A percentile compares a stretch with the other conserved stretches of the same genome.
Conservation (phyloP, 345 rosid genomes). For the Gossypioides kirkii region DNA sequence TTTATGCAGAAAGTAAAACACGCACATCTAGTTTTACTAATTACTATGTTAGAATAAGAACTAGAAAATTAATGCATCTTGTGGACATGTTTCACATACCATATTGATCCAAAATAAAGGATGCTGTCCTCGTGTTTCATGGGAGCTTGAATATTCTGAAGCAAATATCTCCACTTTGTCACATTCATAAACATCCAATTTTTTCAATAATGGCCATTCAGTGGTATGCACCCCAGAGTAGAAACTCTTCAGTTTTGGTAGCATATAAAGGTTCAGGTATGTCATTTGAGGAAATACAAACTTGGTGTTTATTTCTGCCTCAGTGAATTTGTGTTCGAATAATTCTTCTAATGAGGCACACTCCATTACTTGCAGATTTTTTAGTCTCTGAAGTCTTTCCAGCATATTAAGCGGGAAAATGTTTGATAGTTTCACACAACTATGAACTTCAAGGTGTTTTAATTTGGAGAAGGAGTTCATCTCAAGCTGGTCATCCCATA, state of each 20-base stretch:
- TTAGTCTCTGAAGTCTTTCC: slow-evolving; percentile 1
- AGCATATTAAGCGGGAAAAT: background rate
- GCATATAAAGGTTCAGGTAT: background rate
- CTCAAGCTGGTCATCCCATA: background rate
- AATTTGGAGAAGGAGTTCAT: background rate
- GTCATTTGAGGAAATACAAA: slow-evolving; percentile 12
- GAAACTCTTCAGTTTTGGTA: slow-evolving; percentile 12
- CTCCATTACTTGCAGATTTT: background rate
- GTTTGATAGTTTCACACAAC: background rate
- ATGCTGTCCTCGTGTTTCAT: background rate
- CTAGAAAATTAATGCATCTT: background rate
- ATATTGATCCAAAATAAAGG: slow-evolving; percentile 12
- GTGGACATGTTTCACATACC: slow-evolving; percentile 12
- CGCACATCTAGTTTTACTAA: background rate
- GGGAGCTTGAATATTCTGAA: background rate
- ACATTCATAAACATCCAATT: slow-evolving; percentile 1
- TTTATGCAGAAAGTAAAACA: background rate
- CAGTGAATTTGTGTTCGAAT: background rate
- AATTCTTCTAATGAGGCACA: slow-evolving; percentile 1
- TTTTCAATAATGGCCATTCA: slow-evolving; percentile 17
- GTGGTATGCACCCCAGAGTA: slow-evolving; percentile 3
- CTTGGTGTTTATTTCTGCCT: background rate
- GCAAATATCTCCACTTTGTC: slow-evolving; percentile 10
- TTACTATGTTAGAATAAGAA: background rate
- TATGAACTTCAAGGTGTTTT: background rate